Conservation (phyloP, 805 yeast genomes). For the Zygosaccharomyces bisporus region DNA sequence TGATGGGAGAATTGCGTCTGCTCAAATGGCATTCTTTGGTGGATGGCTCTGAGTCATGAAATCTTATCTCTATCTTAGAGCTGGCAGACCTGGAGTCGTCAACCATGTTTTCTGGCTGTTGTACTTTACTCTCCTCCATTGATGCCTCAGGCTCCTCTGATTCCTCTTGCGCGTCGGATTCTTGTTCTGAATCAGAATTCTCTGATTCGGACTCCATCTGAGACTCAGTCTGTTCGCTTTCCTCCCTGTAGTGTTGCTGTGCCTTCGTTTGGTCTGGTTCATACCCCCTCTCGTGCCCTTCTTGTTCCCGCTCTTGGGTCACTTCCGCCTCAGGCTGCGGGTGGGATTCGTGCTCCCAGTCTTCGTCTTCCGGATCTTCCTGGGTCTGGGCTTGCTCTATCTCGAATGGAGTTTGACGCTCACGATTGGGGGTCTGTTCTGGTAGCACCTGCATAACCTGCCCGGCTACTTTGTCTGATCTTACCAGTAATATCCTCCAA, state of each 20-base stretch:
- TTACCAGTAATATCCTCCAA: constrained; percentile 17
- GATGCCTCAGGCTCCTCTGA: constrained; percentile 7
- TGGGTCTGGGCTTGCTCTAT: background rate
- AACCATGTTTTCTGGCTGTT: constrained; percentile 6
- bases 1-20: constrained; percentile 18
- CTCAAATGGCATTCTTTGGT: background rate
- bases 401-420: too few relatives aligned
- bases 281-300: too few relatives aligned
- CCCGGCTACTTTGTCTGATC: background rate
- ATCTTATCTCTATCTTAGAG: constrained; percentile 13
- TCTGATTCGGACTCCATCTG: too few relatives aligned
- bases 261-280: too few relatives aligned
- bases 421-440: constrained; percentile 2
- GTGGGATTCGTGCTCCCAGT: too few relatives aligned
- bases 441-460: background rate
- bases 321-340: too few relatives aligned
- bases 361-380: too few relatives aligned
- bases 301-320: too few relatives aligned
- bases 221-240: too few relatives aligned
- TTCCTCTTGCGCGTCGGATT: background rate
- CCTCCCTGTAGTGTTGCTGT: too few relatives aligned
- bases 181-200: too few relatives aligned
- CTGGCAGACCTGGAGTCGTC: constrained; percentile 4
- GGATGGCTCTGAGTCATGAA: constrained; percentile 2
- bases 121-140: constrained; percentile 7